Conservation (phyloP, 805 yeast species). For the Kodamaea laetipori region DNA sequence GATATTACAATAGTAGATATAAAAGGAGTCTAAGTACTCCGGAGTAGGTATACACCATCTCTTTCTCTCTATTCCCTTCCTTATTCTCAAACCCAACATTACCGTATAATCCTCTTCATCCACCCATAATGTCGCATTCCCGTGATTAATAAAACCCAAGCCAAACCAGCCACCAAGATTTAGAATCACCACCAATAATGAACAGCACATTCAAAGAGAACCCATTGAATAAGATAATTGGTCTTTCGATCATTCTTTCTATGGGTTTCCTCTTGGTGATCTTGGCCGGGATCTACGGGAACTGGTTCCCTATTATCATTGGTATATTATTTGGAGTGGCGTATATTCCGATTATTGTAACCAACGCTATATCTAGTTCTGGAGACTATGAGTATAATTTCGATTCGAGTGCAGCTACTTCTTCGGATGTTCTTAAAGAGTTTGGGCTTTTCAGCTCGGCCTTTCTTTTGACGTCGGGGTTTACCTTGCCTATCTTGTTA, state of each 20-base stretch:
- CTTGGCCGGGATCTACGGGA: constrained; percentile 81
- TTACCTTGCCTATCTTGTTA: constrained; percentile 70
- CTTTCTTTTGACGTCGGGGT: constrained; percentile 71
- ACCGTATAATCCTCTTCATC: no score
- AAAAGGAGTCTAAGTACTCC: no score
- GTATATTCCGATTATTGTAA: constrained; percentile 39
- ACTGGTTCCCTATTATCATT: constrained; percentile 87
- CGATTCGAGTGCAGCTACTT: constrained; percentile 33
- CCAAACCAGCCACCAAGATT: neutral
- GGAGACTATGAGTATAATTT: constrained; percentile 47
- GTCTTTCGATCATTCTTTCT: constrained; percentile 75
- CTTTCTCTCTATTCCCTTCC: no score
- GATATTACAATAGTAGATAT: no score
- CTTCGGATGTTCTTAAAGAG: constrained; percentile 57
- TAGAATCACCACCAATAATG: constrained; percentile 1
- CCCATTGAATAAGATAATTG: constrained; percentile 77
- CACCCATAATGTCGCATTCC: neutral
- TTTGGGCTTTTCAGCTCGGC: constrained; percentile 80
- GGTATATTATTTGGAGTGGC: constrained; percentile 45
- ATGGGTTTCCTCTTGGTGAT: constrained; percentile 88
- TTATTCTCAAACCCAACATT: no score
- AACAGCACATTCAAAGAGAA: constrained; percentile 24
- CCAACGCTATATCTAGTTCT: constrained; percentile 33
- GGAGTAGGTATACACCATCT: no score
- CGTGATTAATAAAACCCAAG: neutral